Percentiles rank a stretch among this genome's conserved stretches.
These are phyloP conservation scores for Candida tammaniensis DNA, from an alignment of 805 yeast genomes.

Conservation along the genomic window DNA sequence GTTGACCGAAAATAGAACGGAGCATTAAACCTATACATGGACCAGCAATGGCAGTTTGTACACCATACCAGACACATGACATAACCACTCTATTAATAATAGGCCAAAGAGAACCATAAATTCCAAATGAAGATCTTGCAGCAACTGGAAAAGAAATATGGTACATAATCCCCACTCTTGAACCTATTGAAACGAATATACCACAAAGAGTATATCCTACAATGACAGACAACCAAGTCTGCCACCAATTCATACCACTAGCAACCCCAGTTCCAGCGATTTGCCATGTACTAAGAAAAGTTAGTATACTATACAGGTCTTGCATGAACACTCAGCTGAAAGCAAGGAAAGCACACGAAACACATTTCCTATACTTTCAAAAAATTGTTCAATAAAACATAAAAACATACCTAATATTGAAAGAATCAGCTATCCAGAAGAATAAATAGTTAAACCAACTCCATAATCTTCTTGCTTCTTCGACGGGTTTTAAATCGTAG, in stretches of 20 bases:
- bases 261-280: constrained; percentile 82
- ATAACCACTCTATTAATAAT: constrained; percentile 83
- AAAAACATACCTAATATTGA: constrained; percentile 49
- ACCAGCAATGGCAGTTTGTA: constrained; percentile 83
- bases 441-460: constrained; percentile 75
- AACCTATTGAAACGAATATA: constrained; percentile 63
- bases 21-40: constrained; percentile 77
- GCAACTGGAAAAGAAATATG: constrained; percentile 85
- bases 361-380: not conserved
- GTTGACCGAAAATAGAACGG: constrained; percentile 66
- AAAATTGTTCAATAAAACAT: not conserved
- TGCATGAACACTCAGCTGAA: constrained; percentile 2
- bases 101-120: constrained; percentile 87
- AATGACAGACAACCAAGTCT: constrained; percentile 87
- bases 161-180: constrained; percentile 76
- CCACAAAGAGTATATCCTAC: constrained; percentile 74
- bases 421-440: constrained; percentile 88
- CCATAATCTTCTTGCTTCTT: constrained; percentile 75
- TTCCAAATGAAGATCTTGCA: constrained; percentile 79
- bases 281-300: constrained; percentile 73
- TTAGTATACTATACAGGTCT: constrained; percentile 1
- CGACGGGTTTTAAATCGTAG: constrained; percentile 78
- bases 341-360: not conserved
- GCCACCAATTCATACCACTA: constrained; percentile 79
- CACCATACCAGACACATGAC: constrained; percentile 87